These are phyloP conservation scores for Dicorynia guianensis DNA, from an alignment of 306 rosid species.

Conservation along the genomic window DNA sequence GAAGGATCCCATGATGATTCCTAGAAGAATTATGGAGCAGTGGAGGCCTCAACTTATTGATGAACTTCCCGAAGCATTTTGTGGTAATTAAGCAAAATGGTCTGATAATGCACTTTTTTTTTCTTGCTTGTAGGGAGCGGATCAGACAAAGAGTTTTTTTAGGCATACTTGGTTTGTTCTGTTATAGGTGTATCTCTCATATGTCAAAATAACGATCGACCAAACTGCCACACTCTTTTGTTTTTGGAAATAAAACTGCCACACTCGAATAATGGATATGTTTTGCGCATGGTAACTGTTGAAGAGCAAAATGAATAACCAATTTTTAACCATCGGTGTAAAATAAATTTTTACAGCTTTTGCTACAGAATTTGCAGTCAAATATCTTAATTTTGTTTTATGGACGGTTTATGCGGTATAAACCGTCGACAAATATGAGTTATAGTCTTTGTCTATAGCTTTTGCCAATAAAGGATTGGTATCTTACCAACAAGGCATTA, in stretches of 20 bases:
- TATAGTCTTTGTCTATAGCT: too few relatives aligned
- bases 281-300: slow-evolving; percentile 3
- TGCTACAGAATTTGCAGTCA: too few relatives aligned
- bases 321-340: too few relatives aligned
- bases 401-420: too few relatives aligned
- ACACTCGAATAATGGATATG: neutral
- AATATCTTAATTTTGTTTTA: too few relatives aligned
- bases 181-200: slow-evolving; percentile 3
- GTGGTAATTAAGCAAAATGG: slow-evolving; percentile 66
- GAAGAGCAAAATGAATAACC: slow-evolving; percentile 9
- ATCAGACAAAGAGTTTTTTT: neutral
- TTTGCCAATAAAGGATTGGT: too few relatives aligned
- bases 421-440: too few relatives aligned
- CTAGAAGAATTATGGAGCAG: slow-evolving; percentile 75
- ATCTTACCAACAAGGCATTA: too few relatives aligned
- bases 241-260: too few relatives aligned
- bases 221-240: neutral
- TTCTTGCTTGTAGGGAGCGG: slow-evolving; percentile 12
- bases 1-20: slow-evolving; percentile 83
- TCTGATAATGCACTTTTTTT: neutral
- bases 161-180: slow-evolving; percentile 8
- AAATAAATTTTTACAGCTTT: too few relatives aligned
- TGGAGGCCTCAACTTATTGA: slow-evolving; percentile 90
- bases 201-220: slow-evolving; percentile 15
- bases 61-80: slow-evolving; percentile 94